Conservation (phyloP, 306 rosid species). For the Vachellia pachyceras region DNA sequence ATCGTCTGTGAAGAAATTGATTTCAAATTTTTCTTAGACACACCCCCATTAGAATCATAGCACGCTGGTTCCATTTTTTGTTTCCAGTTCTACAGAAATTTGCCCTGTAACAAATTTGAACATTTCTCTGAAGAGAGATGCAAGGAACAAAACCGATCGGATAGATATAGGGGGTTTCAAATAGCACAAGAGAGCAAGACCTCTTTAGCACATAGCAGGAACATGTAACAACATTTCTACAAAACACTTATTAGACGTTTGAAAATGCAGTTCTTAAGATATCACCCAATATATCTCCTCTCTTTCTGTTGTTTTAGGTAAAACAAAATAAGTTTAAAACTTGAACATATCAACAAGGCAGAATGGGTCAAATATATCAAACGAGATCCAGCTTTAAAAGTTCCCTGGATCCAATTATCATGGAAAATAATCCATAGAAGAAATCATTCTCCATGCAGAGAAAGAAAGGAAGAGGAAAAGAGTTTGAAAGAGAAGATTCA, state of each 20-base stretch:
- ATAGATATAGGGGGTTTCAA: no score
- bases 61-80: conserved; percentile 50
- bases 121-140: neutral
- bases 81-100: conserved; percentile 47
- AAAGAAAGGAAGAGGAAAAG: neutral
- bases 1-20: conserved; percentile 44
- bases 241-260: neutral
- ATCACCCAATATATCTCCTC: neutral
- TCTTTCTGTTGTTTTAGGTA: neutral
- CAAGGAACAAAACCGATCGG: no score
- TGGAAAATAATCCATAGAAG: neutral
- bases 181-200: neutral
- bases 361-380: neutral
- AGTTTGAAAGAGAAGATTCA: neutral
- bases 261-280: neutral
- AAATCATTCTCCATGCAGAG: neutral
- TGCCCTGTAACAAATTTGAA: conserved; percentile 41
- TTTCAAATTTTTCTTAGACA: conserved; percentile 55
- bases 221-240: neutral
- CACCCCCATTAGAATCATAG: conserved; percentile 51
- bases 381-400: neutral
- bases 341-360: neutral
- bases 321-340: neutral
- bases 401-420: neutral
- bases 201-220: no score